Percentiles rank a stretch among this genome's conserved stretches.
These are phyloP conservation scores for Plasmodium gonderi DNA, from an alignment of 169 alveolate genomes.

Conservation along the genomic window DNA sequence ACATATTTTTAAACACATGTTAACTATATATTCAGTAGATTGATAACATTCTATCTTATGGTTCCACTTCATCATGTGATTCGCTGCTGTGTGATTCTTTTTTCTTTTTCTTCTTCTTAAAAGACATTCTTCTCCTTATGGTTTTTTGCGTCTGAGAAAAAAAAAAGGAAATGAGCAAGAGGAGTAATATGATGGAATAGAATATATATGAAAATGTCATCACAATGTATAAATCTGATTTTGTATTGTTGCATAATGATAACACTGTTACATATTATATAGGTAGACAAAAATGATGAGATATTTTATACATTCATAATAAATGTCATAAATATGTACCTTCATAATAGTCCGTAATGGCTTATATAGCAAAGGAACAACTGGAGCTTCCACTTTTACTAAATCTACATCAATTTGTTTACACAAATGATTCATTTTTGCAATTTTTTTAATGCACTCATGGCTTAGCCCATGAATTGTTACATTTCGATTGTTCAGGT, in stretches of 20 bases:
- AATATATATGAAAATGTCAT: too few species aligned
- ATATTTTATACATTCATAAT: neutral
- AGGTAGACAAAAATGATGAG: neutral
- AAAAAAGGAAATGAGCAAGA: neutral
- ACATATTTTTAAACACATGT: neutral
- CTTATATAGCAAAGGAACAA: slow-evolving; percentile 82
- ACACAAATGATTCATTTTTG: slow-evolving; percentile 87
- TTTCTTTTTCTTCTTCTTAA: slow-evolving; percentile 50
- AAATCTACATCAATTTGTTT: slow-evolving; percentile 87
- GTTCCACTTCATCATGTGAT: neutral
- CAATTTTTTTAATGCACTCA: slow-evolving; percentile 89
- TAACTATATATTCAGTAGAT: neutral
- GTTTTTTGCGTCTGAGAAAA: slow-evolving; percentile 46
- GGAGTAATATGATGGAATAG: neutral
- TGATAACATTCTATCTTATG: slow-evolving; percentile 5
- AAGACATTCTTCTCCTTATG: slow-evolving; percentile 57
- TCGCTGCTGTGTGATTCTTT: neutral
- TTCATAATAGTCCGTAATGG: slow-evolving; percentile 41
- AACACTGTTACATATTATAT: too few species aligned
- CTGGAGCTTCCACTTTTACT: slow-evolving; percentile 86
- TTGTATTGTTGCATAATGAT: too few species aligned
- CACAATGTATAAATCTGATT: too few species aligned
- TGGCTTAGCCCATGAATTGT: slow-evolving; percentile 85
- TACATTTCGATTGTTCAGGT: slow-evolving; percentile 17
- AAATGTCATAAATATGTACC: neutral